A percentile compares a stretch with the other conserved stretches of the same genome.
Evolutionary conservation across 352 stramenopile species (phyloP).

Genomic region (Phytophthora cryptogea): DNA sequence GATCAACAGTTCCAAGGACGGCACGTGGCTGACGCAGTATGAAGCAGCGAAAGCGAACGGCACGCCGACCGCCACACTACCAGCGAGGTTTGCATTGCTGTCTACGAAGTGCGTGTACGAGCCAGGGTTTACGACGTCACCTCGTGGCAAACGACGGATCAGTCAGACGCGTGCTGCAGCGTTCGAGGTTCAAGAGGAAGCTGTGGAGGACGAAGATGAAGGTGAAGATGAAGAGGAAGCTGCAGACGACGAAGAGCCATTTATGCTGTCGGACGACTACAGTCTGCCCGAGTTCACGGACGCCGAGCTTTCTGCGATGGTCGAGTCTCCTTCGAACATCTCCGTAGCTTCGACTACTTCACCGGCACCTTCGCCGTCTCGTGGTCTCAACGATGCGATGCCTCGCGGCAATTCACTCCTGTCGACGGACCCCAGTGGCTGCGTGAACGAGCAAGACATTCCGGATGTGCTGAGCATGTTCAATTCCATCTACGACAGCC

Average conservation of each 20-base stretch:
- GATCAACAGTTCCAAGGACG: slow-evolving; percentile 19
- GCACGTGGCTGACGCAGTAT: slow-evolving; percentile 21
- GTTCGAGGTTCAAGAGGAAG: slow-evolving; percentile 24
- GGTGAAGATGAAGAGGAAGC: slow-evolving; percentile 18
- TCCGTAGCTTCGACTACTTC: slow-evolving; percentile 38
- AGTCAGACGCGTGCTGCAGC: slow-evolving; percentile 23
- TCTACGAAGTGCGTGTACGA: slow-evolving; percentile 42
- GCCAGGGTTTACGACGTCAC: slow-evolving; percentile 39
- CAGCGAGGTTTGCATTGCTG: slow-evolving; percentile 34
- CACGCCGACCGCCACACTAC: slow-evolving; percentile 33
- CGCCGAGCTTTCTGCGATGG: slow-evolving; percentile 41
- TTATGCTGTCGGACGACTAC: slow-evolving; percentile 42
- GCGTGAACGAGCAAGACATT: slow-evolving; percentile 47
- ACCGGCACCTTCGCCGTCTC: slow-evolving; percentile 11
- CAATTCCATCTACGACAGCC: slow-evolving; percentile 60
- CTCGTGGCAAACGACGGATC: slow-evolving; percentile 41
- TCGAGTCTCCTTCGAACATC: slow-evolving; percentile 37
- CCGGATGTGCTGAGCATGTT: slow-evolving; percentile 72
- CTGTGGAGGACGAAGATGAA: slow-evolving; percentile 10
- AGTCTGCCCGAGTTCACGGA: slow-evolving; percentile 47
- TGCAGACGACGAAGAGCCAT: slow-evolving; percentile 26
- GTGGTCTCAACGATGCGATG: slow-evolving; percentile 17
- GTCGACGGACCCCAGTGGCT: slow-evolving; percentile 11
- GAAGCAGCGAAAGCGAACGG: slow-evolving; percentile 24
- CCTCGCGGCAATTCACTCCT: slow-evolving; percentile 3